These are phyloP conservation scores for Rostrohypoxylon terebratum DNA, from an alignment of 495 filamentous ascomycete genomes.

Conservation along the genomic window DNA sequence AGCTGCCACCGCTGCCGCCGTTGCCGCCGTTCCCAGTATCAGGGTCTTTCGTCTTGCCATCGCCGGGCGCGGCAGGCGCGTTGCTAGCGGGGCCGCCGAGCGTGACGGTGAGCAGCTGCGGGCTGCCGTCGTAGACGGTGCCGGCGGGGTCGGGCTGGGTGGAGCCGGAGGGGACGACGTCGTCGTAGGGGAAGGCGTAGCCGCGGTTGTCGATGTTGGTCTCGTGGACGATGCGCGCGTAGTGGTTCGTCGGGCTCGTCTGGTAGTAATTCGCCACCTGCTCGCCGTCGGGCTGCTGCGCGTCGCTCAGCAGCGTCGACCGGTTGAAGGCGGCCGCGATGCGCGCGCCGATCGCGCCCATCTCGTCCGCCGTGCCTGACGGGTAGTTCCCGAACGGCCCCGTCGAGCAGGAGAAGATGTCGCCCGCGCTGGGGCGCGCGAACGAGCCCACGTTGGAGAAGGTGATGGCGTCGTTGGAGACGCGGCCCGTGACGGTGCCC, in stretches of 20 bases:
- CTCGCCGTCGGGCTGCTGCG: slow-evolving; percentile 64
- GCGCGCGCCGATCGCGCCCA: slow-evolving; percentile 70
- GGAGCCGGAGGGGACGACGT: slow-evolving; percentile 70
- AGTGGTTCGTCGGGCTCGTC: slow-evolving; percentile 74
- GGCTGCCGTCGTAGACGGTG: slow-evolving; percentile 68
- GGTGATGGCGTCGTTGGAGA: slow-evolving; percentile 60
- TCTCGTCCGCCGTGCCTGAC: slow-evolving; percentile 47
- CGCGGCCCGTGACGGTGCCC: slow-evolving; percentile 62
- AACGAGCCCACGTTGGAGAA: slow-evolving; percentile 66
- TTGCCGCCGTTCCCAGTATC: slow-evolving; percentile 4
- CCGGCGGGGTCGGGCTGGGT: slow-evolving; percentile 68
- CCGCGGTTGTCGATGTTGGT: slow-evolving; percentile 71
- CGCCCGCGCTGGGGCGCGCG: slow-evolving; percentile 65
- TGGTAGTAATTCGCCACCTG: slow-evolving; percentile 63
- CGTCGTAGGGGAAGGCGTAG: slow-evolving; percentile 85
- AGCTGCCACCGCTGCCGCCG: slow-evolving; percentile 15
- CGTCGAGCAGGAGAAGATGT: slow-evolving; percentile 79
- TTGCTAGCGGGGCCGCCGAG: slow-evolving; percentile 66
- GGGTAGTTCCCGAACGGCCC: slow-evolving; percentile 70
- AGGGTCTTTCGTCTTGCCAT: slow-evolving; percentile 12
- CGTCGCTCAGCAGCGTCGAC: slow-evolving; percentile 66
- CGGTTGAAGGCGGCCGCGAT: slow-evolving; percentile 77
- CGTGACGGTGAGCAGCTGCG: slow-evolving; percentile 68
- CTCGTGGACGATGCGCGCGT: slow-evolving; percentile 73
- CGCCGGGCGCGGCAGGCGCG: slow-evolving; percentile 47